These are phyloP conservation scores for Mycosarcoma maydis DNA, from an alignment of 1,284 basidiomycete genomes.

Conservation along the genomic window DNA sequence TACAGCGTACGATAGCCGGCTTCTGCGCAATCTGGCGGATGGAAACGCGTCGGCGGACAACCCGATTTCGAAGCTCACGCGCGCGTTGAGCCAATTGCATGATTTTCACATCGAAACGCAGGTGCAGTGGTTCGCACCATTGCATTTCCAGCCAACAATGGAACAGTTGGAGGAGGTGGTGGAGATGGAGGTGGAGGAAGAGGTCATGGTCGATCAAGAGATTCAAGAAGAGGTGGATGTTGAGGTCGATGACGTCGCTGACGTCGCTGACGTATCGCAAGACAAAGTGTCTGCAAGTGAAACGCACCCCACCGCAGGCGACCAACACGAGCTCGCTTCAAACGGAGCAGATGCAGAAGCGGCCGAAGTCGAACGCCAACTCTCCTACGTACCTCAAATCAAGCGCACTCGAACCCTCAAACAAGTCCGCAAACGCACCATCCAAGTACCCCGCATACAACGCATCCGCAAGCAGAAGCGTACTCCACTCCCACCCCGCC, in stretches of 20 bases:
- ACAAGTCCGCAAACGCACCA: conserved; percentile 12
- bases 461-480: conserved; percentile 7
- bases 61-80: conserved; percentile 26
- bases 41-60: neutral
- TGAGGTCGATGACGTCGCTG: conserved; percentile 3
- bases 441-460: conserved; percentile 18
- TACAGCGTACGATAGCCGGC: conserved; percentile 23
- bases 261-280: no score
- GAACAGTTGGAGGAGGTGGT: conserved; percentile 63
- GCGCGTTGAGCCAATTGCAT: conserved; percentile 72
- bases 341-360: conserved; percentile 2
- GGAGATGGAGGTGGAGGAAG: conserved; percentile 24
- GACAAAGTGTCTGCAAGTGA: no score
- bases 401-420: conserved; percentile 15
- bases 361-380: conserved; percentile 8
- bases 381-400: neutral
- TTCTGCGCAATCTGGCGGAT: conserved; percentile 22
- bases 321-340: neutral
- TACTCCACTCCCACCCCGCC: conserved; percentile 12
- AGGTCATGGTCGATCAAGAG: conserved; percentile 42
- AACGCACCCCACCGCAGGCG: no score
- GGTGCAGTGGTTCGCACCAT: conserved; percentile 87
- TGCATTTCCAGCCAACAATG: conserved; percentile 79
- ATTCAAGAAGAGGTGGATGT: conserved; percentile 22
- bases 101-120: conserved; percentile 94